Percentiles rank a stretch among this genome's conserved stretches.
phyloP scores from a whole-genome alignment of 169 alveolate genomes.

The Sarcocystis neurona region DNA sequence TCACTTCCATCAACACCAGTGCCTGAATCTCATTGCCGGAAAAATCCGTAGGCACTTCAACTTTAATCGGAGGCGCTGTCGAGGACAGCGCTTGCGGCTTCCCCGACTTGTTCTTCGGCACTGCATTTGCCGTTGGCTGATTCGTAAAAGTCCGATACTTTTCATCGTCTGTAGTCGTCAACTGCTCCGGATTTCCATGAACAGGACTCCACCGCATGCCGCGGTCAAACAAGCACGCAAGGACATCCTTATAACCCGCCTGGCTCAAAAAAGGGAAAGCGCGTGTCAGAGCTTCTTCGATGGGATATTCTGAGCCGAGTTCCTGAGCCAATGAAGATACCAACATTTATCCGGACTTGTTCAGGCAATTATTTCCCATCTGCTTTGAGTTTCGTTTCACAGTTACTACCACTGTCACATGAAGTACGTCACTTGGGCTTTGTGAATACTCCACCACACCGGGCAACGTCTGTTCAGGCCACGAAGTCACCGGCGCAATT shows the following conservation, averaged over 20 bases:
- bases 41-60: neutral
- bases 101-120: neutral
- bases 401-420: too few relatives aligned
- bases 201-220: neutral
- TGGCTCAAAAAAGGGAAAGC: conserved; percentile 12
- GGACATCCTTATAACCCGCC: neutral
- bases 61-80: neutral
- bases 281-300: conserved; percentile 8
- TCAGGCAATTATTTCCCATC: too few relatives aligned
- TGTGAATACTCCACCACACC: too few relatives aligned
- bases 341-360: too few relatives aligned
- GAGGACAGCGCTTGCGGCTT: neutral
- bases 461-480: too few relatives aligned
- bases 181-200: neutral
- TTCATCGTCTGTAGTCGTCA: neutral
- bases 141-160: neutral
- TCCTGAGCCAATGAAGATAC: too few relatives aligned
- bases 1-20: conserved; percentile 5
- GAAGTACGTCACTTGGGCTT: too few relatives aligned
- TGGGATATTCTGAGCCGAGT: too few relatives aligned
- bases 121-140: neutral
- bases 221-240: conserved; percentile 14
- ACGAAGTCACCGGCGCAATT: too few relatives aligned
- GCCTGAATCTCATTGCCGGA: conserved; percentile 10
- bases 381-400: too few relatives aligned